phyloP scores from a whole-genome alignment of 176 grass and related monocot genomes.

The Thinopyrum elongatum region DNA sequence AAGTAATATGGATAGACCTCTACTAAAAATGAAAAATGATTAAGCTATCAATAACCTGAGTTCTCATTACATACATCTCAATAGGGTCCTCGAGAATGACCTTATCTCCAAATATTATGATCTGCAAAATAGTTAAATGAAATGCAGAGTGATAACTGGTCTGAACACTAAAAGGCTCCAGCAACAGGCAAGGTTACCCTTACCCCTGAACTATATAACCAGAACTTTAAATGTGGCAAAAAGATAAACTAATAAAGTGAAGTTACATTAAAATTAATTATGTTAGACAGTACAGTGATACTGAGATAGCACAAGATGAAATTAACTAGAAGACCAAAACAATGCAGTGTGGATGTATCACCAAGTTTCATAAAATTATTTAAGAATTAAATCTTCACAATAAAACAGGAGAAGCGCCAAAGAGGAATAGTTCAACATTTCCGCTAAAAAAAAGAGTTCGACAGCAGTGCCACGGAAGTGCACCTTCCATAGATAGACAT shows the following conservation, averaged over 20 bases:
- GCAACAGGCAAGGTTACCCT: conserved; percentile 13
- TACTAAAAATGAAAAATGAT: conserved; percentile 29
- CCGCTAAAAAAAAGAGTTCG: background rate
- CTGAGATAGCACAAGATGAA: background rate
- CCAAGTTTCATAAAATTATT: background rate
- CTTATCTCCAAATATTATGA: conserved; percentile 92
- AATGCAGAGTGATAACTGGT: conserved; percentile 23
- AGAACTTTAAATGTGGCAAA: conserved; percentile 4
- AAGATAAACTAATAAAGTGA: conserved; percentile 15
- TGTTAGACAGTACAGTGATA: background rate
- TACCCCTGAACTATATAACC: background rate
- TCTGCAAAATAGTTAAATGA: conserved; percentile 54
- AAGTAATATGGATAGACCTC: conserved; percentile 35
- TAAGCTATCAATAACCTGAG: conserved; percentile 57
- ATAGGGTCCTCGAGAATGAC: conserved; percentile 91
- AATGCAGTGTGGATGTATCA: background rate
- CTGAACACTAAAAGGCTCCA: conserved; percentile 16
- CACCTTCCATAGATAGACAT: background rate
- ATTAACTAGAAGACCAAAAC: background rate
- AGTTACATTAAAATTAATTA: conserved; percentile 10
- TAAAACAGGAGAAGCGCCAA: conserved; percentile 2
- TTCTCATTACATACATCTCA: conserved; percentile 83
- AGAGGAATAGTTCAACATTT: no score
- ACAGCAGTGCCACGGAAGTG: background rate
- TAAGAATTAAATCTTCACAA: background rate